Percentiles rank a stretch among this genome's conserved stretches.
Evolutionary conservation across 2,329 filamentous ascomycete species (phyloP).

Genomic region (Allantophomopsis lycopodina): DNA sequence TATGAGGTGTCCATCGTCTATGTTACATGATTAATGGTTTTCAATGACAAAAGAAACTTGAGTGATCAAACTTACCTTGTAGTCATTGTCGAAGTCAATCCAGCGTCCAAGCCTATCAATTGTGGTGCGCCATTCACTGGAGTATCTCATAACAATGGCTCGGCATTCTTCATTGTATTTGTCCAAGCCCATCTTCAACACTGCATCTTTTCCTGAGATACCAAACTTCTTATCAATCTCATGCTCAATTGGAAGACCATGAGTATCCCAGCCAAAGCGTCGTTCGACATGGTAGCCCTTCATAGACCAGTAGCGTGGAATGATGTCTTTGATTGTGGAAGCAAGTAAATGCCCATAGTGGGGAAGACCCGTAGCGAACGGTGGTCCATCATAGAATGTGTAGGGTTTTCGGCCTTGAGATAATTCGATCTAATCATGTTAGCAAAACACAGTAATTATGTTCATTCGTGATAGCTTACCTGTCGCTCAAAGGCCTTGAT

Average conservation of each 20-base stretch:
- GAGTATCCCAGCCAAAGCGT: constrained; percentile 90
- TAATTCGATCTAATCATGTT: constrained; percentile 47
- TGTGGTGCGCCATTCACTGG: constrained; percentile 74
- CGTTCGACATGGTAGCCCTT: constrained; percentile 87
- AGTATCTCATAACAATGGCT: constrained; percentile 86
- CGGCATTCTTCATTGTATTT: constrained; percentile 88
- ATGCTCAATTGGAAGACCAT: constrained; percentile 89
- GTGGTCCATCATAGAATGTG: constrained; percentile 87
- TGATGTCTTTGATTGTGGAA: constrained; percentile 94
- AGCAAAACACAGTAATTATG: neutral
- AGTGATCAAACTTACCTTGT: constrained; percentile 46
- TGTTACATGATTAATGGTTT: neutral
- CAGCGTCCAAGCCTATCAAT: constrained; percentile 83
- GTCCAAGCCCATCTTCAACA: constrained; percentile 72
- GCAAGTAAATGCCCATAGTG: constrained; percentile 62
- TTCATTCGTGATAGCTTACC: constrained; percentile 26
- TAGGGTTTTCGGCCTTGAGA: constrained; percentile 73
- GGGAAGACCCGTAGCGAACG: constrained; percentile 59
- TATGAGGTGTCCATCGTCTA: constrained; percentile 88
- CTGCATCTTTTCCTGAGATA: constrained; percentile 76
- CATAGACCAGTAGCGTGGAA: constrained; percentile 95
- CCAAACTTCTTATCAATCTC: constrained; percentile 95
- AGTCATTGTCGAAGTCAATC: constrained; percentile 97
- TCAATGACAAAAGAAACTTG: no score
- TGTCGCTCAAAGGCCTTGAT: constrained; percentile 85